Conservation (phyloP, 352 stramenopile species). For the Globisporangium sylvaticum region DNA sequence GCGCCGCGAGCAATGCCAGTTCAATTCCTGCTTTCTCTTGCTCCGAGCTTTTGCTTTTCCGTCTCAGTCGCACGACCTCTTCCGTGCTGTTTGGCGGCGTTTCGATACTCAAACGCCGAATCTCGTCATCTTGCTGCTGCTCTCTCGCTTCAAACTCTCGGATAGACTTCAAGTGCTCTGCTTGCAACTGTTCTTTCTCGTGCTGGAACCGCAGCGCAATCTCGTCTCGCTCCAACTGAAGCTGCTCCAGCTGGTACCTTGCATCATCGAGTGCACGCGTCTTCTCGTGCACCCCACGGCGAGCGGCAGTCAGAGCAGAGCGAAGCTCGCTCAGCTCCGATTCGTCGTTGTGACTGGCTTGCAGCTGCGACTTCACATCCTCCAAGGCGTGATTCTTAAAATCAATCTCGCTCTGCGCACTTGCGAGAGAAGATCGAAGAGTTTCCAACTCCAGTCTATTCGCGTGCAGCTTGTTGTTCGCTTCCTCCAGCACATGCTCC, state of each 20-base stretch:
- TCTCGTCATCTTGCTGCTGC: slow-evolving; percentile 20
- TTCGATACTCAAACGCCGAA: slow-evolving; percentile 16
- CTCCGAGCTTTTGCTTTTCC: slow-evolving; percentile 21
- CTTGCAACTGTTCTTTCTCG: slow-evolving; percentile 25
- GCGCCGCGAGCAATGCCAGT: slow-evolving; percentile 25
- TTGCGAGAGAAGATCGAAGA: slow-evolving; percentile 6
- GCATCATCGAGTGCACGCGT: slow-evolving; percentile 2
- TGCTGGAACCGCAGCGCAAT: slow-evolving; percentile 1
- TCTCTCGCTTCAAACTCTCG: slow-evolving; percentile 15
- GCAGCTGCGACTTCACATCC: slow-evolving; percentile 1
- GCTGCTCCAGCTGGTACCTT: not conserved
- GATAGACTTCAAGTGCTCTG: slow-evolving; percentile 13
- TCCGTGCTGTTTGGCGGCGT: slow-evolving; percentile 17
- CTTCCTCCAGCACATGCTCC: slow-evolving; percentile 3
- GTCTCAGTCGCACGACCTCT: slow-evolving; percentile 11
- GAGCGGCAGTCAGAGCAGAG: not conserved
- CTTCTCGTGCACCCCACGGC: slow-evolving; percentile 6
- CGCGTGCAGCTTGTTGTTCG: slow-evolving; percentile 2
- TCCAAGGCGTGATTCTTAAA: not conserved
- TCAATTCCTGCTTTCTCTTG: slow-evolving; percentile 28
- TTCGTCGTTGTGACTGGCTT: slow-evolving; percentile 5
- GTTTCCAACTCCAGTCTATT: slow-evolving; percentile 5
- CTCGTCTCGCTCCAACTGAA: slow-evolving; percentile 17
- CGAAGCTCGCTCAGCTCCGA: slow-evolving; percentile 7
- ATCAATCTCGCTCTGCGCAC: slow-evolving; percentile 5